Evolutionary conservation across 768 basidiomycete species (phyloP).

Genomic region (Cyclocybe aegerita): DNA sequence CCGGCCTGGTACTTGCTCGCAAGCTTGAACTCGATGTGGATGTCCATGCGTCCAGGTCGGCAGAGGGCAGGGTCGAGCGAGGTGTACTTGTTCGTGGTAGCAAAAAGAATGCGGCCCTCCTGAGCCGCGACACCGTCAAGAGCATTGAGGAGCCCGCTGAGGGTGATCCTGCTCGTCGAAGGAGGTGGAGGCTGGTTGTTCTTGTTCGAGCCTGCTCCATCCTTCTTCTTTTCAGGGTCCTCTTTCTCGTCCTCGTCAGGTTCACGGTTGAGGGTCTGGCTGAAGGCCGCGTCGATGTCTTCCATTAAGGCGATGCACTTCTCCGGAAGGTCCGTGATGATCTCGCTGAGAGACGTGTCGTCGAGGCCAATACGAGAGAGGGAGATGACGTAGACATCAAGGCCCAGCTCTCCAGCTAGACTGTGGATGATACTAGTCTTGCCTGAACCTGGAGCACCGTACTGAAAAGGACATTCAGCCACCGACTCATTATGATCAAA

Average conservation of each 20-base stretch:
- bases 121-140: slow-evolving; percentile 78
- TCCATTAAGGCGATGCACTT: slow-evolving; percentile 80
- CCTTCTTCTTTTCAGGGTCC: slow-evolving; percentile 10
- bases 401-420: slow-evolving; percentile 73
- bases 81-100: slow-evolving; percentile 74
- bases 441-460: slow-evolving; percentile 76
- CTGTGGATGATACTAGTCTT: slow-evolving; percentile 79
- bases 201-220: slow-evolving; percentile 6
- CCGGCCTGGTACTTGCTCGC: slow-evolving; percentile 68
- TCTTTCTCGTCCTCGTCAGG: slow-evolving; percentile 14
- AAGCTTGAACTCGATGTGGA: slow-evolving; percentile 76
- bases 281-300: slow-evolving; percentile 81
- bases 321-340: slow-evolving; percentile 65
- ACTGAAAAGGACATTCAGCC: slow-evolving; percentile 28
- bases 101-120: slow-evolving; percentile 80
- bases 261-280: slow-evolving; percentile 41
- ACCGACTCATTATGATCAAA: background rate
- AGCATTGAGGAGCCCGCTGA: slow-evolving; percentile 77
- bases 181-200: slow-evolving; percentile 14
- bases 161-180: slow-evolving; percentile 43
- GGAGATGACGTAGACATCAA: slow-evolving; percentile 74
- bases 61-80: slow-evolving; percentile 72
- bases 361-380: slow-evolving; percentile 64
- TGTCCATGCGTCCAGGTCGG: slow-evolving; percentile 79
- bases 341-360: slow-evolving; percentile 54